These are phyloP conservation scores for Neofusicoccum kwambonambiense DNA, from an alignment of 2,329 filamentous ascomycete genomes.

Conservation along the genomic window DNA sequence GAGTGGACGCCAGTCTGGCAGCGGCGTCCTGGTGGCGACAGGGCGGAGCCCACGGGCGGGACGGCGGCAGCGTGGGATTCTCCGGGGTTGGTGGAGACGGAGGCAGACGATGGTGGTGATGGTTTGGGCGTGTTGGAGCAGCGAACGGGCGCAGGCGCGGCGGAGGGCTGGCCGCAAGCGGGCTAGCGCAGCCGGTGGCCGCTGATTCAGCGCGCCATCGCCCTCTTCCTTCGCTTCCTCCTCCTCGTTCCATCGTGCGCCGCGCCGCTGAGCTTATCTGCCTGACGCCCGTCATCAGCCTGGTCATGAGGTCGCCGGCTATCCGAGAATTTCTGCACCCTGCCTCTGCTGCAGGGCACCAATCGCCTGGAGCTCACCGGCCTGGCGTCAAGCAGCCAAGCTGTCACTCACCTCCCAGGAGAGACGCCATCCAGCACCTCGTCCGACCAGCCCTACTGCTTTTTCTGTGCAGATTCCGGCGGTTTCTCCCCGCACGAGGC, in stretches of 20 bases:
- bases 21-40: too few species aligned
- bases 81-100: neutral
- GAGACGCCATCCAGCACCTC: neutral
- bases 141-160: neutral
- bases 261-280: constrained; percentile 2
- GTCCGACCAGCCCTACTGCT: neutral
- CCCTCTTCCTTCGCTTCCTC: neutral
- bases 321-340: neutral
- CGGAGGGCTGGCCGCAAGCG: neutral
- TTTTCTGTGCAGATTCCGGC: too few species aligned
- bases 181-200: neutral
- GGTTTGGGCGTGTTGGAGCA: neutral
- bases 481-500: too few species aligned
- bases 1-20: neutral
- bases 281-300: constrained; percentile 8
- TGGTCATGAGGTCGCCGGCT: neutral
- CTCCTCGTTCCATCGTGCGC: neutral
- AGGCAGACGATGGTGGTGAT: neutral
- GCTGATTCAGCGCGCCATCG: neutral
- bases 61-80: neutral
- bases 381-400: neutral
- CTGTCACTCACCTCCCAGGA: neutral
- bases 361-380: neutral
- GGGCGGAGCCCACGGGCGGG: neutral
- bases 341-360: neutral